Percentiles rank a stretch among this genome's conserved stretches.
These are phyloP conservation scores for Phytophthora multivora DNA, from an alignment of 352 stramenopile species.

Conservation along the genomic window DNA sequence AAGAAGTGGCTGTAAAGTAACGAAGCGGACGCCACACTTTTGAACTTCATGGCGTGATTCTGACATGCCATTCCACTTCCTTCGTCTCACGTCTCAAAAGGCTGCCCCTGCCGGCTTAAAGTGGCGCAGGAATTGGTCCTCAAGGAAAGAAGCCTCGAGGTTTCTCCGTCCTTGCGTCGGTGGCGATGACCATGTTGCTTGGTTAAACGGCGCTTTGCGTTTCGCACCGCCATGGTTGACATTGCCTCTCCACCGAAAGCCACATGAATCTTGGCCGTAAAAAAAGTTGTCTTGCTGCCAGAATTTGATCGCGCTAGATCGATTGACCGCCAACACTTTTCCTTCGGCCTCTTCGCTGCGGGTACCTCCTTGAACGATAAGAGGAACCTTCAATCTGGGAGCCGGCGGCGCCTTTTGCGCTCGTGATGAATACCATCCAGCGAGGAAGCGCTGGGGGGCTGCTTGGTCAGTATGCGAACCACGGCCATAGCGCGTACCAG, in stretches of 20 bases:
- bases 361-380: background rate
- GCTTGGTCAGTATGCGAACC: background rate
- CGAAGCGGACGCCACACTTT: too few species aligned
- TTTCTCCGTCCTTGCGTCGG: background rate
- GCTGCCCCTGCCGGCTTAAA: too few species aligned
- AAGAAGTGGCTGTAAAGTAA: conserved; percentile 70
- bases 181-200: background rate
- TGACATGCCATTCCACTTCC: too few species aligned
- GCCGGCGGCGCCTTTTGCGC: background rate
- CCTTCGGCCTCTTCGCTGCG: too few species aligned
- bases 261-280: background rate
- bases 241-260: background rate
- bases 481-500: background rate
- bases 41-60: too few species aligned
- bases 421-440: conserved; percentile 11
- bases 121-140: background rate
- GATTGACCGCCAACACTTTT: background rate
- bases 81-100: too few species aligned
- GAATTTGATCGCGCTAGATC: conserved; percentile 4
- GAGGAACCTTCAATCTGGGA: conserved; percentile 6
- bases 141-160: background rate
- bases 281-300: background rate
- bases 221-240: too few species aligned
- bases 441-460: background rate
- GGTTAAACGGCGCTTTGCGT: background rate